Evolutionary conservation across 495 filamentous ascomycete genomes (phyloP), one percentile per base, ranked within the genome.

Genomic region (Thozetella sp.): DNA sequence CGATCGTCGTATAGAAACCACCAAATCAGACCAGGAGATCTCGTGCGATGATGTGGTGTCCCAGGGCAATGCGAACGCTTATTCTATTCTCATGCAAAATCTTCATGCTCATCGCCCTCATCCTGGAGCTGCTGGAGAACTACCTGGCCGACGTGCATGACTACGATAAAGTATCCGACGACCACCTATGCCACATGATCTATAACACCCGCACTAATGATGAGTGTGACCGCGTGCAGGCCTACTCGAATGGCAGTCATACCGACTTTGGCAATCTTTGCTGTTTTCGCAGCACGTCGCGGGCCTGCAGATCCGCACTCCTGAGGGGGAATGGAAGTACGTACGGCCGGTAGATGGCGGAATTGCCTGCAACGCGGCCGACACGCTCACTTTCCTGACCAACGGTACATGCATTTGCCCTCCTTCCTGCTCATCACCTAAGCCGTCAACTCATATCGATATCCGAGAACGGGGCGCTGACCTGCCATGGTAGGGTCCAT

Each of bases 191-290:
- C 34, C 80, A 81, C 63, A 82, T 82, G 77, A 69, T 78, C 48
- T 82, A 80, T 57, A 69, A 73, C 19, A 66, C 72, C 1, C 72
- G 78, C 6, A 71, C 59, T 22, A 56, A 66, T 37, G 65, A 65
- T 12, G 62, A 67, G 40, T 65, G 62, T 56, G 65, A 62, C 23
- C 57, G 53, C 17, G 54, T 53, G 15, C 58, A 62, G 45, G 65
- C 58, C 22, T 65, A 65, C 52, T 65, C 58, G 0, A 62, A 63
- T 19, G 62, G 65, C 3, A 63, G 59, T 0, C 82, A 85, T 52
- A 82, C 80, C 0, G 83, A 86, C 60, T 80, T 83, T 43, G 83
- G 82, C 1, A 77, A 66, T 50, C 51, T 84, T 58, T 86, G 23
- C 66, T 84, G 0, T 85, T 82, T 68, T 74, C 75, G 0, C 79